phyloP scores from a whole-genome alignment of 495 filamentous ascomycete genomes.

The Trichoderma parareesei region DNA sequence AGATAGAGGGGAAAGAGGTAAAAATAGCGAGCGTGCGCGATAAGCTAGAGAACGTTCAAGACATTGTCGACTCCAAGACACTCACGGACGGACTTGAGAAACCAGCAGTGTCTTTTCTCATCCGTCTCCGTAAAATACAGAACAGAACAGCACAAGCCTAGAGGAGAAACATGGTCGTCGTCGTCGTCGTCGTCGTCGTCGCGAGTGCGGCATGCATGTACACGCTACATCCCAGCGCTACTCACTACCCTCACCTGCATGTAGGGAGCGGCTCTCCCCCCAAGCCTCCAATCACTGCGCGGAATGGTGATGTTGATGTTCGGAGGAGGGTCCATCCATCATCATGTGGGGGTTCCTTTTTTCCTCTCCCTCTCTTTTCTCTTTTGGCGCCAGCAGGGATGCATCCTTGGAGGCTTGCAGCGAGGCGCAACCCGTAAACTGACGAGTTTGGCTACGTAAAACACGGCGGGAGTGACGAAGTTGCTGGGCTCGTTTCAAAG shows the following conservation, averaged over 20 bases:
- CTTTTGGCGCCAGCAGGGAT: slow-evolving; percentile 8
- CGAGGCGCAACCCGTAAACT: slow-evolving; percentile 6
- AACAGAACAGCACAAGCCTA: too few species aligned
- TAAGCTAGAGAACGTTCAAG: neutral
- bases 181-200: too few species aligned
- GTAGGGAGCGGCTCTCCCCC: neutral
- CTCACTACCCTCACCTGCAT: too few species aligned
- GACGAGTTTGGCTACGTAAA: slow-evolving; percentile 8
- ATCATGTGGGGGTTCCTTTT: slow-evolving; percentile 4
- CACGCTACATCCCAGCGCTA: too few species aligned
- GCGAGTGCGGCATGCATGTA: too few species aligned
- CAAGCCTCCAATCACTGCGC: neutral
- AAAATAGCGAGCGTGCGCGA: neutral
- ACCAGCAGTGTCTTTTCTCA: neutral
- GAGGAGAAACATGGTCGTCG: too few species aligned
- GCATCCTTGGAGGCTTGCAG: neutral
- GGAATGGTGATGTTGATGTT: neutral
- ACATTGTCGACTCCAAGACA: neutral
- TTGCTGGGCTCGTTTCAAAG: slow-evolving; percentile 8
- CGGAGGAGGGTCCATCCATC: slow-evolving; percentile 10
- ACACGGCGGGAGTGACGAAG: slow-evolving; percentile 7
- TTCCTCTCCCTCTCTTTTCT: neutral
- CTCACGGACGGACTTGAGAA: too few species aligned
- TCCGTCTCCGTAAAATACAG: neutral
- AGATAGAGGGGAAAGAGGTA: neutral